Percentiles rank a stretch among this genome's conserved stretches.
These are phyloP conservation scores for Salvia rosmarinus DNA, from an alignment of 257 asterid species.

Conservation along the genomic window DNA sequence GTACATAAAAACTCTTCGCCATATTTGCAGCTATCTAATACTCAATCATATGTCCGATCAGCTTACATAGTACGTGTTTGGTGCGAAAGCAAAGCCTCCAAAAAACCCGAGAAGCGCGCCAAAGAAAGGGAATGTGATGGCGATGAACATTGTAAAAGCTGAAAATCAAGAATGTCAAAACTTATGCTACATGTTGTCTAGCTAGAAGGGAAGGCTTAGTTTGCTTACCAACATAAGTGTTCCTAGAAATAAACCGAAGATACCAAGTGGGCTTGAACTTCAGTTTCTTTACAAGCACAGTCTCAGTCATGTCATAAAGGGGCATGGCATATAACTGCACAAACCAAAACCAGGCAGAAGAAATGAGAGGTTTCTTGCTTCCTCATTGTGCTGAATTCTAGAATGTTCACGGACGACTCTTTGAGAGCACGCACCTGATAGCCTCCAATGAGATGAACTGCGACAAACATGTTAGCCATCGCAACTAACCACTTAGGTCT, in stretches of 20 bases:
- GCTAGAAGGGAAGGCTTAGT: too few species aligned
- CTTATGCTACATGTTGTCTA: too few species aligned
- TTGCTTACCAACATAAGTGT: too few species aligned
- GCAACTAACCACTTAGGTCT: background rate
- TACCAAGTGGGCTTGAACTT: too few species aligned
- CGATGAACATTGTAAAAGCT: background rate
- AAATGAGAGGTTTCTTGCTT: background rate
- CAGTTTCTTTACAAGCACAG: too few species aligned
- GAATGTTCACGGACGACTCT: background rate
- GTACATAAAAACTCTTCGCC: too few species aligned
- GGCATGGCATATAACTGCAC: slow-evolving; percentile 15
- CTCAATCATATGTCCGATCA: background rate
- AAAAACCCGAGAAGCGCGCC: background rate
- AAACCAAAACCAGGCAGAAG: background rate
- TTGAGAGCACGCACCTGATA: background rate
- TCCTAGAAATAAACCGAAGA: too few species aligned
- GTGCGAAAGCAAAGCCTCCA: background rate
- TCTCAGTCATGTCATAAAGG: background rate
- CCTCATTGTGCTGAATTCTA: background rate
- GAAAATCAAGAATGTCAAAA: background rate
- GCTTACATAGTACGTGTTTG: background rate
- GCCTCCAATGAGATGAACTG: slow-evolving; percentile 21
- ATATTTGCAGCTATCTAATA: background rate
- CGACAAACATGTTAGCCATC: slow-evolving; percentile 24
- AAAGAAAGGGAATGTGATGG: background rate